Percentiles rank a stretch among this genome's conserved stretches.
Evolutionary conservation across 768 basidiomycete species (phyloP).

Genomic region (Suillus subluteus): DNA sequence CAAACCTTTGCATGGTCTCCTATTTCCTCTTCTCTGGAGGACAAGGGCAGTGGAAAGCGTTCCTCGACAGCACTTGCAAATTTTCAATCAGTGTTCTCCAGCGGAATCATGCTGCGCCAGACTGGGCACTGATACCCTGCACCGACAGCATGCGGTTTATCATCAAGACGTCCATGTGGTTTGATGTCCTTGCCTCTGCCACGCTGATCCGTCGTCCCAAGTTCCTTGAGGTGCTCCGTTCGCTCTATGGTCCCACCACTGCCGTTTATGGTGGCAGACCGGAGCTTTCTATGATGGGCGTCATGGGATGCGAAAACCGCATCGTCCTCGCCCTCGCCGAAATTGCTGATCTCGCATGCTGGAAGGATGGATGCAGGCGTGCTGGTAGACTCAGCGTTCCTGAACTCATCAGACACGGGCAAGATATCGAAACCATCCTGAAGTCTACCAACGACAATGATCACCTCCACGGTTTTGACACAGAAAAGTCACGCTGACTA

Average conservation of each 20-base stretch:
- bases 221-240: slow-evolving; percentile 53
- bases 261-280: slow-evolving; percentile 39
- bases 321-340: slow-evolving; percentile 82
- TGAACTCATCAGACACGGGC: slow-evolving; percentile 57
- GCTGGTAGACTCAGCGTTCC: slow-evolving; percentile 58
- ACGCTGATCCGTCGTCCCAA: slow-evolving; percentile 61
- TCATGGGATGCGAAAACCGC: slow-evolving; percentile 88
- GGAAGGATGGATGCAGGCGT: slow-evolving; percentile 54
- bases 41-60: slow-evolving; percentile 66
- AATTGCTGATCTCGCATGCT: slow-evolving; percentile 63
- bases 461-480: slow-evolving; percentile 1
- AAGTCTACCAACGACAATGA: slow-evolving; percentile 16
- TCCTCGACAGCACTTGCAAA: slow-evolving; percentile 60
- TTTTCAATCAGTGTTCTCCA: slow-evolving; percentile 59
- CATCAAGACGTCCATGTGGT: slow-evolving; percentile 86
- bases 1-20: slow-evolving; percentile 76
- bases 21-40: slow-evolving; percentile 81
- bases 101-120: slow-evolving; percentile 39
- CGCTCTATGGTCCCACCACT: slow-evolving; percentile 48
- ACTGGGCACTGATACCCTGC: slow-evolving; percentile 49
- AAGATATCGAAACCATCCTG: slow-evolving; percentile 49
- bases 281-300: slow-evolving; percentile 70
- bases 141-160: slow-evolving; percentile 65
- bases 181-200: slow-evolving; percentile 80
- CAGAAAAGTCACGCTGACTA: slow-evolving; percentile 37